A percentile compares a stretch with the other conserved stretches of the same genome.
These are phyloP conservation scores for Globisporangium lucens DNA, from an alignment of 352 stramenopile genomes.

Conservation along the genomic window DNA sequence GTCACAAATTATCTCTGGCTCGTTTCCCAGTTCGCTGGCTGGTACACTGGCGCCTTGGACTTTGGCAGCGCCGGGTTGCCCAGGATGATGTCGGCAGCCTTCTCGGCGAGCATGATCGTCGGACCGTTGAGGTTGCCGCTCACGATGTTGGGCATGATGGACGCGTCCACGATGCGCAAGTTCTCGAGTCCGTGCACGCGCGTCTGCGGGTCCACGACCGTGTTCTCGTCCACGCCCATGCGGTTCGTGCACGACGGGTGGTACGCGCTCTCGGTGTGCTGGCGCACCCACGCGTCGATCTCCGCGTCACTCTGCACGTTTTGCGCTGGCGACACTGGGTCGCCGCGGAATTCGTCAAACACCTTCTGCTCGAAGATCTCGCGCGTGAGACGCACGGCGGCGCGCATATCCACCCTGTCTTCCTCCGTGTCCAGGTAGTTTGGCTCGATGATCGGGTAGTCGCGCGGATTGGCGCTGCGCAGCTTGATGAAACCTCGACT, in stretches of 20 bases:
- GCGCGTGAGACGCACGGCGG: constrained; percentile 70
- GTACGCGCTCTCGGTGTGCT: constrained; percentile 85
- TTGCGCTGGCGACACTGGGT: constrained; percentile 69
- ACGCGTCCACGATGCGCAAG: constrained; percentile 90
- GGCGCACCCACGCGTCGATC: constrained; percentile 84
- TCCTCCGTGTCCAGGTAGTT: constrained; percentile 87
- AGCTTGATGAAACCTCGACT: constrained; percentile 83
- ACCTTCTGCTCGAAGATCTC: constrained; percentile 87
- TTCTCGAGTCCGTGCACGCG: constrained; percentile 85
- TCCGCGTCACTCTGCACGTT: constrained; percentile 59
- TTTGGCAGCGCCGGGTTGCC: constrained; percentile 64
- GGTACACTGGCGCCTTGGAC: constrained; percentile 72
- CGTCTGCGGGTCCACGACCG: constrained; percentile 88
- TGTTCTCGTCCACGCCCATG: constrained; percentile 78
- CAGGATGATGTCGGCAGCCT: constrained; percentile 91
- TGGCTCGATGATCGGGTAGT: constrained; percentile 81
- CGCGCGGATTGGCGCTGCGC: constrained; percentile 66
- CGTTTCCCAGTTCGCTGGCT: constrained; percentile 68
- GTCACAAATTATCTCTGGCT: constrained; percentile 32
- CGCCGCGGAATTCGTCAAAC: constrained; percentile 81
- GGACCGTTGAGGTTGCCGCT: constrained; percentile 94
- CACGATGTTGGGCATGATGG: constrained; percentile 93
- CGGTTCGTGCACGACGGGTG: constrained; percentile 89
- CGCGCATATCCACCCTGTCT: constrained; percentile 78
- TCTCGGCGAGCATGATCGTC: constrained; percentile 94